These are phyloP conservation scores for Tuber calosporum DNA, from an alignment of 495 filamentous ascomycete genomes.

Conservation along the genomic window DNA sequence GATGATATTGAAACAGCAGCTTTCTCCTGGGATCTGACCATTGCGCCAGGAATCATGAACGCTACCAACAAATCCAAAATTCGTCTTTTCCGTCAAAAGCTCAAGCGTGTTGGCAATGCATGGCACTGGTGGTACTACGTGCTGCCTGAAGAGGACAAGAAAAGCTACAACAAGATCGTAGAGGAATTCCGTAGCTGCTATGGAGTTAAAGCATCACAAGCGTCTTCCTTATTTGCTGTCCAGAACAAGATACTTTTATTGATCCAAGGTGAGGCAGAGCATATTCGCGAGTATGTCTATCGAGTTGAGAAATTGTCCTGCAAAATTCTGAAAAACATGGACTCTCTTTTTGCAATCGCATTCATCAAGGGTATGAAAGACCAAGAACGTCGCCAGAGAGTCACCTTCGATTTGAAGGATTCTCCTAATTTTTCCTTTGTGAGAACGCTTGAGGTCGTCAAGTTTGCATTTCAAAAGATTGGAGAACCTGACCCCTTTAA, in stretches of 20 bases:
- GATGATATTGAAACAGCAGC: too few species aligned
- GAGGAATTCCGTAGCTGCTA: not conserved
- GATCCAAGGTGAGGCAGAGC: not conserved
- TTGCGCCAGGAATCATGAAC: too few species aligned
- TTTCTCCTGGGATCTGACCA: too few species aligned
- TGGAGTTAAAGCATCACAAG: not conserved
- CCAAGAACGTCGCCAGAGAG: not conserved
- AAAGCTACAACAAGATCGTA: too few species aligned
- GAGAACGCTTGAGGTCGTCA: not conserved
- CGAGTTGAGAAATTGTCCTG: not conserved
- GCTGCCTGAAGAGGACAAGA: too few species aligned
- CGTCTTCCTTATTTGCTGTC: not conserved
- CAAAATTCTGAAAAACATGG: too few species aligned
- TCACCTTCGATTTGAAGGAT: too few species aligned
- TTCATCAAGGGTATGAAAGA: not conserved
- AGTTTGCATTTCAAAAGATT: not conserved
- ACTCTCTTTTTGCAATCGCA: not conserved
- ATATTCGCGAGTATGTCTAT: not conserved
- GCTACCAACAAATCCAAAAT: not conserved
- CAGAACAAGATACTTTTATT: not conserved
- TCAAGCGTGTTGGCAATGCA: not conserved
- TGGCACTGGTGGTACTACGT: not conserved
- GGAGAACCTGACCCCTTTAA: not conserved
- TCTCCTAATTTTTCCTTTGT: too few species aligned
- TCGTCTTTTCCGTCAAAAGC: not conserved